Evolutionary conservation across 2,329 filamentous ascomycete genomes (phyloP).

Genomic region (Exophiala aquamarina): DNA sequence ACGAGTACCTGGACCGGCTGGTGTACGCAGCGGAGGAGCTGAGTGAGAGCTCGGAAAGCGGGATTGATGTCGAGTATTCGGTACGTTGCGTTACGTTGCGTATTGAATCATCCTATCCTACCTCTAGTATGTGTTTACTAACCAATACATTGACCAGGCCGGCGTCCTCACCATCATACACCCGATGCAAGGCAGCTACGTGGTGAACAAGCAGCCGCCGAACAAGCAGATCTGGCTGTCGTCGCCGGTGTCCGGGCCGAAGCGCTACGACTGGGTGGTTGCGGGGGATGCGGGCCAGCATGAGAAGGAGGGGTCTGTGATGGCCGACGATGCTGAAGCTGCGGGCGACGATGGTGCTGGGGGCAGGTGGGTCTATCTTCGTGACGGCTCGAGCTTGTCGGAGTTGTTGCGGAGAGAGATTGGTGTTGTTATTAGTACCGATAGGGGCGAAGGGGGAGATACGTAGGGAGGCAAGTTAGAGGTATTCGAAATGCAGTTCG

Average conservation of each 20-base stretch:
- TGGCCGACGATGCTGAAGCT: conserved; percentile 3
- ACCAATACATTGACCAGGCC: conserved; percentile 65
- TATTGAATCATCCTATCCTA: not conserved
- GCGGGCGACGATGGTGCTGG: conserved; percentile 32
- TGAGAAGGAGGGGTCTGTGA: conserved; percentile 73
- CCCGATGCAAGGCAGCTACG: conserved; percentile 71
- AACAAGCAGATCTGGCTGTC: conserved; percentile 98
- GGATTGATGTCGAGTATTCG: conserved; percentile 85
- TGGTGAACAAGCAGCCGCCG: conserved; percentile 97
- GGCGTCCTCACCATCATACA: conserved; percentile 80
- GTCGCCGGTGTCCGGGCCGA: conserved; percentile 85
- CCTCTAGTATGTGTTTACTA: not conserved
- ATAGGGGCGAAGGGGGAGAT: too few relatives aligned
- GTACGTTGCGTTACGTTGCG: conserved; percentile 52
- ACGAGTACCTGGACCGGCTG: conserved; percentile 68
- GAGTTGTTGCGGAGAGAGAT: conserved; percentile 75
- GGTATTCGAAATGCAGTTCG: too few relatives aligned
- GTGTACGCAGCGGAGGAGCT: conserved; percentile 66
- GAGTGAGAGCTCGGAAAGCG: conserved; percentile 65
- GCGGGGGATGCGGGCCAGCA: conserved; percentile 64
- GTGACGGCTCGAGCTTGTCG: conserved; percentile 75
- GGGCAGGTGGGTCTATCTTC: conserved; percentile 83
- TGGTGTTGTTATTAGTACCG: too few relatives aligned
- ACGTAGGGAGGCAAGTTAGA: too few relatives aligned
- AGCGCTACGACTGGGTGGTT: conserved; percentile 89